Evolutionary conservation across 116 monocot species (phyloP).

Genomic region (Papilionanthe hybrid): DNA sequence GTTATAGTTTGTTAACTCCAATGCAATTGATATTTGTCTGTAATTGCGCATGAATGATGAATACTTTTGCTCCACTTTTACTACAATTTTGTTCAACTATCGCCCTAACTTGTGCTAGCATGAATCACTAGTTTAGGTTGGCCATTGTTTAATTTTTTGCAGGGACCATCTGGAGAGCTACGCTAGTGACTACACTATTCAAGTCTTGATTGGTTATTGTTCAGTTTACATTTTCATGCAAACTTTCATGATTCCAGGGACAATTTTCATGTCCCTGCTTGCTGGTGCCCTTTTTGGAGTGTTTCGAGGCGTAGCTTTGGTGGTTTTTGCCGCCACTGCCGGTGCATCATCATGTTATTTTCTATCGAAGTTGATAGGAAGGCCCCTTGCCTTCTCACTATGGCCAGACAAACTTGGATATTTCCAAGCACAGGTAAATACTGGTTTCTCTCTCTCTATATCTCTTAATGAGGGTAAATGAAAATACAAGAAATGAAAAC

Average conservation of each 20-base stretch:
- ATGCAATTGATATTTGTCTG: not conserved
- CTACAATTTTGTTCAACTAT: not conserved
- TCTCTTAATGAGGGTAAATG: too few relatives aligned
- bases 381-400: slow-evolving; percentile 74
- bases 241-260: slow-evolving; percentile 99
- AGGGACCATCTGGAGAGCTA: slow-evolving; percentile 92
- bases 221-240: slow-evolving; percentile 96
- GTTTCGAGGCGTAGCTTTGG: slow-evolving; percentile 61
- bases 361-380: slow-evolving; percentile 82
- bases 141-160: slow-evolving; percentile 7
- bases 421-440: slow-evolving; percentile 79
- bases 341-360: slow-evolving; percentile 96
- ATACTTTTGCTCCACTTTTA: not conserved
- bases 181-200: slow-evolving; percentile 80
- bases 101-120: not conserved
- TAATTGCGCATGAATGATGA: not conserved
- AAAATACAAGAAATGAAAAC: too few relatives aligned
- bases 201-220: slow-evolving; percentile 84
- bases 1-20: not conserved
- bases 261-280: slow-evolving; percentile 96
- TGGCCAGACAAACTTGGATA: slow-evolving; percentile 88
- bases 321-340: slow-evolving; percentile 90
- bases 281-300: slow-evolving; percentile 93
- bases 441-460: not conserved
- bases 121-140: not conserved